phyloP scores from a whole-genome alignment of 2,329 filamentous ascomycete species.

The Paecilomyces dactylethromorphus region DNA sequence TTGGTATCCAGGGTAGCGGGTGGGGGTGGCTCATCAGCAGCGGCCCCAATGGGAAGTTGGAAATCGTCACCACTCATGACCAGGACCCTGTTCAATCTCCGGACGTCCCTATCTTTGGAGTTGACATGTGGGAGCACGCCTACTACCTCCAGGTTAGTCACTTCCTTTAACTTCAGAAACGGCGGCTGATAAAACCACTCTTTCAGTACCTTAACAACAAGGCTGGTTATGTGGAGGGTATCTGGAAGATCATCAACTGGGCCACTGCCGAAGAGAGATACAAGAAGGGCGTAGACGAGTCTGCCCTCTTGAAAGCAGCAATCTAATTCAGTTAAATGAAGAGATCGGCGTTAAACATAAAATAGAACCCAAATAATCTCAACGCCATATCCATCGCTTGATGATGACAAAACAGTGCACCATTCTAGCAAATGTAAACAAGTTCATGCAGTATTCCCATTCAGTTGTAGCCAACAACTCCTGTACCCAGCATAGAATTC shows the following conservation, averaged over 20 bases:
- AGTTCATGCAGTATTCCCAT: background rate
- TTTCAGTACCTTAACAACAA: conserved; percentile 82
- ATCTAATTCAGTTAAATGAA: background rate
- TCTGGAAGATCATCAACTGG: conserved; percentile 95
- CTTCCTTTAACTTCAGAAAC: background rate
- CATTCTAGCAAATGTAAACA: background rate
- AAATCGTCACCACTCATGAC: conserved; percentile 76
- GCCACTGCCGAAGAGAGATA: conserved; percentile 70
- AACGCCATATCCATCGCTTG: background rate
- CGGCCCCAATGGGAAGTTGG: conserved; percentile 51
- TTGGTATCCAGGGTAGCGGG: conserved; percentile 73
- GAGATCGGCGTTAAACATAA: background rate
- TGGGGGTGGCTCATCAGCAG: conserved; percentile 83
- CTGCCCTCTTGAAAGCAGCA: conserved; percentile 15
- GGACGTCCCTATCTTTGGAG: conserved; percentile 68
- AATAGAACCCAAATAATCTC: background rate
- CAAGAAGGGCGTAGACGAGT: conserved; percentile 18
- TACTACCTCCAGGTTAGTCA: conserved; percentile 73
- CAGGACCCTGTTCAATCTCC: conserved; percentile 75
- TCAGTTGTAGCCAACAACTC: conserved; percentile 29
- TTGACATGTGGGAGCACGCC: conserved; percentile 93
- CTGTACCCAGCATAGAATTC: conserved; percentile 18
- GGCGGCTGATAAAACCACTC: background rate
- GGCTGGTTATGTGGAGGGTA: conserved; percentile 81
- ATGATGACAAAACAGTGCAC: background rate